These are phyloP conservation scores for Chytriomyces sp. DNA, from an alignment of 192 early-diverging fungal species.

Conservation along the genomic window DNA sequence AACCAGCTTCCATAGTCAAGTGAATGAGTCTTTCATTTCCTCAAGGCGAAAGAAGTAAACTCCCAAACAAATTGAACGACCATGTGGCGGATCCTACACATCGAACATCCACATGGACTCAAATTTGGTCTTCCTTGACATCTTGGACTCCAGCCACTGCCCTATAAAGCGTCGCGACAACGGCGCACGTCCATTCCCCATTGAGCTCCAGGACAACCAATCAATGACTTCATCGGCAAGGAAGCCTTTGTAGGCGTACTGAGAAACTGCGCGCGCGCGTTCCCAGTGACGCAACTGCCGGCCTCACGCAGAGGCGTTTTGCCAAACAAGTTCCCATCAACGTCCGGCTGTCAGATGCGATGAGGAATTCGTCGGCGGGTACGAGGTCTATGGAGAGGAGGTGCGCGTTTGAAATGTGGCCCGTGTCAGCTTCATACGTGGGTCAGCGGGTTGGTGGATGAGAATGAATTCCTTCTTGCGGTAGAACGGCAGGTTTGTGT, in stretches of 20 bases:
- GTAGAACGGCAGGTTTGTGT: neutral
- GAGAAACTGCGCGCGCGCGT: neutral
- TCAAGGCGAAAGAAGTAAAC: neutral
- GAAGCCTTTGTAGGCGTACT: neutral
- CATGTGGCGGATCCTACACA: conserved; percentile 20
- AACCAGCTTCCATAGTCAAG: conserved; percentile 15
- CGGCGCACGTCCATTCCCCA: neutral
- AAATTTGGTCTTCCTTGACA: neutral
- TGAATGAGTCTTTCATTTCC: too few relatives aligned
- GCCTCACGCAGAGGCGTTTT: neutral
- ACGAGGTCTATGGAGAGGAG: conserved; percentile 8
- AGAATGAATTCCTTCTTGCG: neutral
- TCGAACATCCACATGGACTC: conserved; percentile 14
- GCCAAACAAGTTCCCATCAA: too few relatives aligned
- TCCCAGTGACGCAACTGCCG: neutral
- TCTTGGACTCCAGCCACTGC: conserved; percentile 3
- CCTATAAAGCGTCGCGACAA: neutral
- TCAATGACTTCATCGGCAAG: neutral
- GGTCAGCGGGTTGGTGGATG: conserved; percentile 20
- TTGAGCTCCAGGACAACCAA: conserved; percentile 19
- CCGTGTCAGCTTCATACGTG: neutral
- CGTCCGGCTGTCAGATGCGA: neutral
- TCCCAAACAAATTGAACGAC: conserved; percentile 24
- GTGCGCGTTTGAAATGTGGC: neutral
- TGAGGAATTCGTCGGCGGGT: conserved; percentile 1